Evolutionary conservation across 2,329 filamentous ascomycete species (phyloP), one percentile per base, ranked within the genome.

Genomic region (Coniochaeta sp.): DNA sequence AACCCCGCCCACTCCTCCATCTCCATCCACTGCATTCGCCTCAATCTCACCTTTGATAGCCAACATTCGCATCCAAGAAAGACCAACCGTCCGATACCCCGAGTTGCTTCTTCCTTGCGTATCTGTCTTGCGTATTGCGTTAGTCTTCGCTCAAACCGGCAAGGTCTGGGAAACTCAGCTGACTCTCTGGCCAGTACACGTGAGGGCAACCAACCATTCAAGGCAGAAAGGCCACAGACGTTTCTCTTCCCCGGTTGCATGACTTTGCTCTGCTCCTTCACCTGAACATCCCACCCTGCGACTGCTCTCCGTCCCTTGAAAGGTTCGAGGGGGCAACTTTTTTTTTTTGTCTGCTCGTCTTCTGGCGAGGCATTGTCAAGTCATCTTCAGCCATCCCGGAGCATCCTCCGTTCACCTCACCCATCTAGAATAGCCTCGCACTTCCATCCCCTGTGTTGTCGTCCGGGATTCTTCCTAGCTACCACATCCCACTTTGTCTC

Each of bases 261-360:
- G 19, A 47, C n/a, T 47, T 12, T 47, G 11, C 22, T 22, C 43
- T 47, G 38, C 9, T 26, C 22, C 11, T 12, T 47, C 43, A 31
- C 47, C 47, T 52, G 22, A 52, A 52, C 22, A 4, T 52, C 44
- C 31, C 33, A 57, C 28, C 24, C 57, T n/a, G 36, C 59, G 56
- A 44, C 59, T n/a, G n/a, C 56, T 54, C 40, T 50, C 9, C 52
- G 22, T 50, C 24, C 44, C 44, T 38, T 50, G 44, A 50, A 50
- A 50, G 11, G 6, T 38, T 55, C 52, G 59, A 50, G 58, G 62
- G 64, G 63, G 62, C 62, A 58, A 63, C 3, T 50, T 60, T 63
- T 62, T 61, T 31, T 16, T 57, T 59, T 12, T 9, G 34, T 14
- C 14, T 60, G 61, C 60, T 61, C 60, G 60, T 57, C 57, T 59